A percentile compares a stretch with the other conserved stretches of the same genome.
phyloP scores from a whole-genome alignment of 2,329 filamentous ascomycete genomes.

The Grosmannia serpens region DNA sequence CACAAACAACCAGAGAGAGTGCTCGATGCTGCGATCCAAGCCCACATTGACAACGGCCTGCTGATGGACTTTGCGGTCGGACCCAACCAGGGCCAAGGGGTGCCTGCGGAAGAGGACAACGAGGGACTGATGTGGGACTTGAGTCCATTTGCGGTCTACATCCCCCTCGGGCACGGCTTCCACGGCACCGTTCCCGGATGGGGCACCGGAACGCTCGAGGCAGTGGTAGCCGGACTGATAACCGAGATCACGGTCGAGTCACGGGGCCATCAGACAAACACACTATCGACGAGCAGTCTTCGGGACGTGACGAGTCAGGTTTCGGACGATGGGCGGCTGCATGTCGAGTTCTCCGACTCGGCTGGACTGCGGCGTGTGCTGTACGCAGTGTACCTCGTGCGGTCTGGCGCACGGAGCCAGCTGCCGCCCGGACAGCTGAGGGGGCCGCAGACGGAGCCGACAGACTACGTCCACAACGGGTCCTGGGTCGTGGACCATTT shows the following conservation, averaged over 20 bases:
- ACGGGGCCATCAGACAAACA: neutral
- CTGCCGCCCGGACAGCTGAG: neutral
- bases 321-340: neutral
- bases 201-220: slow-evolving; percentile 14
- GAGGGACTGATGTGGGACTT: slow-evolving; percentile 24
- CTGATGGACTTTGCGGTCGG: slow-evolving; percentile 34
- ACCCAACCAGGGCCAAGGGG: slow-evolving; percentile 34
- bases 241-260: neutral
- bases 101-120: slow-evolving; percentile 23
- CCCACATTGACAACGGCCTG: slow-evolving; percentile 22
- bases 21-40: slow-evolving; percentile 12
- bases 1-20: slow-evolving; percentile 6
- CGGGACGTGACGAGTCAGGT: slow-evolving; percentile 5
- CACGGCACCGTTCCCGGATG: slow-evolving; percentile 24
- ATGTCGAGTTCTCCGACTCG: neutral
- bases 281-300: slow-evolving; percentile 7
- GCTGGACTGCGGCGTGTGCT: slow-evolving; percentile 1
- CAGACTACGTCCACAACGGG: slow-evolving; percentile 12
- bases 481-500: slow-evolving; percentile 22
- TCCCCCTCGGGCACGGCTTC: slow-evolving; percentile 19
- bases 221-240: slow-evolving; percentile 12
- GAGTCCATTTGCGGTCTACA: slow-evolving; percentile 16
- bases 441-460: slow-evolving; percentile 4
- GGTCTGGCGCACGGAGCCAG: slow-evolving; percentile 12
- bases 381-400: slow-evolving; percentile 6